Evolutionary conservation across 2,329 filamentous ascomycete species (phyloP).

Genomic region (Phialemoniopsis sp.): DNA sequence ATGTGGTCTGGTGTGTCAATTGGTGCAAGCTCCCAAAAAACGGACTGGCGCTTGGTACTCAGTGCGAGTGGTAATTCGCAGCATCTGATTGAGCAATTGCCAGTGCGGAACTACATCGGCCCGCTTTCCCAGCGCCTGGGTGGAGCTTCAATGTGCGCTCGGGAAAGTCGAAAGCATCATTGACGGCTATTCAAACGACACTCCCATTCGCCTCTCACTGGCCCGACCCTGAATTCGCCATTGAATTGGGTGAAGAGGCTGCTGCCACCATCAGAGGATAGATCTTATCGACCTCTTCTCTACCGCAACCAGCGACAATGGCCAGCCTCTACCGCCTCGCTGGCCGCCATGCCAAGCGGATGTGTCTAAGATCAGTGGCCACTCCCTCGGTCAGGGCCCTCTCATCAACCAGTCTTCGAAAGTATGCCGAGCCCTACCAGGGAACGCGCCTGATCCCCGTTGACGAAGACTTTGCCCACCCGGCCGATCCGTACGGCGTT

Average conservation of each 20-base stretch:
- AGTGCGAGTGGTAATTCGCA: too few relatives aligned
- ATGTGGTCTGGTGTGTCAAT: too few relatives aligned
- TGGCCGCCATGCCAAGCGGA: slow-evolving; percentile 64
- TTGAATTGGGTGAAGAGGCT: slow-evolving; percentile 23
- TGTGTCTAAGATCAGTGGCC: slow-evolving; percentile 39
- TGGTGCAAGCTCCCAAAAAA: too few relatives aligned
- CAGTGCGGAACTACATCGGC: too few relatives aligned
- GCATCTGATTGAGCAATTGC: too few relatives aligned
- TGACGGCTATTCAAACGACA: slow-evolving; percentile 5
- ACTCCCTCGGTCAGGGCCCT: slow-evolving; percentile 48
- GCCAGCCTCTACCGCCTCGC: slow-evolving; percentile 70
- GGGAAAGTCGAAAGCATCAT: slow-evolving; percentile 1
- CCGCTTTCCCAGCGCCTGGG: too few relatives aligned
- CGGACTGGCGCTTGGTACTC: too few relatives aligned
- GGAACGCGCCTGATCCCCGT: slow-evolving; percentile 62
- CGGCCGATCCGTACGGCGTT: slow-evolving; percentile 44
- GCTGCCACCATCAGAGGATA: slow-evolving; percentile 10
- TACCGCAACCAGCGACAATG: slow-evolving; percentile 46
- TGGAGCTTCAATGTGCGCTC: too few relatives aligned
- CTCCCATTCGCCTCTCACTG: slow-evolving; percentile 1
- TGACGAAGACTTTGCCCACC: slow-evolving; percentile 57
- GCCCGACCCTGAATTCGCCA: too few relatives aligned
- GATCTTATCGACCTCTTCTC: slow-evolving; percentile 14
- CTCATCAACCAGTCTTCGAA: slow-evolving; percentile 60
- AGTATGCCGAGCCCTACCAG: slow-evolving; percentile 55